A percentile compares a stretch with the other conserved stretches of the same genome.
phyloP scores from a whole-genome alignment of 2,329 filamentous ascomycete genomes.

The Colletotrichum tabaci region DNA sequence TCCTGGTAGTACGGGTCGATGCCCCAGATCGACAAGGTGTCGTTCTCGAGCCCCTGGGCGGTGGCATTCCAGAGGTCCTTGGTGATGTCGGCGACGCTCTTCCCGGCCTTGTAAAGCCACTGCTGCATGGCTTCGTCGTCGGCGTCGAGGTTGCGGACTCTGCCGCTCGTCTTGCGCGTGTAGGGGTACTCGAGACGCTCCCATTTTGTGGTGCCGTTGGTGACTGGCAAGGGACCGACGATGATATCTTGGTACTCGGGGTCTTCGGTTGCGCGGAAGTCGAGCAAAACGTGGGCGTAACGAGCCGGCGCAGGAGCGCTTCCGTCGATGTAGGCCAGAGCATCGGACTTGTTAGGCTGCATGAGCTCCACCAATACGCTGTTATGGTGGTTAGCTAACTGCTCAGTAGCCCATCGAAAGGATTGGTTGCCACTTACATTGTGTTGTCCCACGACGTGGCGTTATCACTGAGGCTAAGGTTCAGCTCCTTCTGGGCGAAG shows the following conservation, averaged over 20 bases:
- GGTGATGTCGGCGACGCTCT: constrained; percentile 55
- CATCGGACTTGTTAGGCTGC: constrained; percentile 65
- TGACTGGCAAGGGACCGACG: constrained; percentile 64
- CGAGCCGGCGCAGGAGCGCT: constrained; percentile 52
- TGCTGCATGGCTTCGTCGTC: constrained; percentile 49
- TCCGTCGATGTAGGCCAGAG: constrained; percentile 60
- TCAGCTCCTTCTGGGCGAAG: constrained; percentile 56
- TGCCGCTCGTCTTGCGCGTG: constrained; percentile 55
- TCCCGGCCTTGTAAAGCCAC: constrained; percentile 55
- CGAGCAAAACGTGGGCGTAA: constrained; percentile 62
- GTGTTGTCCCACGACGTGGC: constrained; percentile 56
- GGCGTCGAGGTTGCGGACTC: constrained; percentile 57
- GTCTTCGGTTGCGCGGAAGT: constrained; percentile 55
- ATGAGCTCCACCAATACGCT: constrained; percentile 56
- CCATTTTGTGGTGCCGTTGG: constrained; percentile 54
- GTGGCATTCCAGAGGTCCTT: constrained; percentile 60
- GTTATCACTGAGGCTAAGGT: constrained; percentile 54
- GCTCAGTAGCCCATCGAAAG: neutral
- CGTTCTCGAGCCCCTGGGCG: constrained; percentile 54
- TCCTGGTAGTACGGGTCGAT: constrained; percentile 61
- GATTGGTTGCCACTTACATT: constrained; percentile 45
- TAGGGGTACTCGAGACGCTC: constrained; percentile 59
- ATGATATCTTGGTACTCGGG: constrained; percentile 60
- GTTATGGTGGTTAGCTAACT: neutral
- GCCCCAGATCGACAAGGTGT: constrained; percentile 58